Conservation (phyloP, 1,284 basidiomycete species). For the Inonotus obliquus region DNA sequence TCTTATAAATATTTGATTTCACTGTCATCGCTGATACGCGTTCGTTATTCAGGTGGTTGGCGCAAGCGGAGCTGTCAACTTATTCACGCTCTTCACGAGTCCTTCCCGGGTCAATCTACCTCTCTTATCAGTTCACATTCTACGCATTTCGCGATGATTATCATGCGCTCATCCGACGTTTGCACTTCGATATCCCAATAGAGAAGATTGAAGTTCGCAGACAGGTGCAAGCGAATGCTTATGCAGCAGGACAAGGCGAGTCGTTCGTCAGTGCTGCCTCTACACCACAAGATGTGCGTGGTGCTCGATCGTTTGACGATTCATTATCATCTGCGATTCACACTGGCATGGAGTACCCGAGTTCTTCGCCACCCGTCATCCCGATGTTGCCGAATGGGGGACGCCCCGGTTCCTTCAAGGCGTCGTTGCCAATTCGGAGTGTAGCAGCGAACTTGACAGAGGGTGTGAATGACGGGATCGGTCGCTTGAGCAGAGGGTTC, state of each 20-base stretch:
- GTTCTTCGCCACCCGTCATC: slow-evolving; percentile 45
- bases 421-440: slow-evolving; percentile 52
- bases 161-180: slow-evolving; percentile 67
- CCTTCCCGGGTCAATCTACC: slow-evolving; percentile 70
- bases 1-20: slow-evolving; percentile 21
- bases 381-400: slow-evolving; percentile 78
- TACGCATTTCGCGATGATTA: slow-evolving; percentile 73
- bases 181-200: slow-evolving; percentile 58
- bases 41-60: slow-evolving; percentile 47
- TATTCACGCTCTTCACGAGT: slow-evolving; percentile 52
- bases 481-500: slow-evolving; percentile 50
- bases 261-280: slow-evolving; percentile 53
- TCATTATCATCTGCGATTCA: slow-evolving; percentile 71
- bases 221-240: slow-evolving; percentile 63
- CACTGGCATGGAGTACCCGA: slow-evolving; percentile 52
- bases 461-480: slow-evolving; percentile 54
- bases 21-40: slow-evolving; percentile 3
- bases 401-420: slow-evolving; percentile 40
- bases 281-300: slow-evolving; percentile 34
- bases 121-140: slow-evolving; percentile 80
- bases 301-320: slow-evolving; percentile 60
- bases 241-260: slow-evolving; percentile 33
- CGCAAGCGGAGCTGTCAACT: slow-evolving; percentile 78
- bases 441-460: slow-evolving; percentile 46
- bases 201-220: slow-evolving; percentile 64